These are phyloP conservation scores for Trichoderma atroviride DNA, from an alignment of 2,329 filamentous ascomycete species.

Conservation along the genomic window DNA sequence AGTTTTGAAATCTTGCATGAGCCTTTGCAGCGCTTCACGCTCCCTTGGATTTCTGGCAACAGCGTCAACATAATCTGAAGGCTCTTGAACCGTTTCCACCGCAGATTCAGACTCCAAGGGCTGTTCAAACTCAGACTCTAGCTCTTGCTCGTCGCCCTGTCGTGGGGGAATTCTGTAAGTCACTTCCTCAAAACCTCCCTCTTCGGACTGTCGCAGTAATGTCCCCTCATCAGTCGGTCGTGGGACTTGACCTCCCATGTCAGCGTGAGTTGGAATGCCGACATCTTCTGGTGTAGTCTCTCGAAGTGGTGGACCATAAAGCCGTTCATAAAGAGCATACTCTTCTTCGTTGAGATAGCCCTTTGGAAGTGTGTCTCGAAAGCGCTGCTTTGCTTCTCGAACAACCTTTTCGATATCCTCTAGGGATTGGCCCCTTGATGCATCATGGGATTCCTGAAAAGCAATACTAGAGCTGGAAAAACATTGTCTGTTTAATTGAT, in stretches of 20 bases:
- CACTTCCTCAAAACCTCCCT: conserved; percentile 65
- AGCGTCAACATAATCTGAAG: conserved; percentile 48
- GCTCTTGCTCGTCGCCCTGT: conserved; percentile 15
- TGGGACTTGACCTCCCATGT: conserved; percentile 37
- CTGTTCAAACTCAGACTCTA: not conserved
- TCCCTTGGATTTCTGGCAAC: conserved; percentile 58
- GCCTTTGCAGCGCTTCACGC: conserved; percentile 56
- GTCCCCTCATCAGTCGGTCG: conserved; percentile 42
- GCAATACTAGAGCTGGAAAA: conserved; percentile 38
- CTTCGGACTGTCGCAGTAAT: conserved; percentile 57
- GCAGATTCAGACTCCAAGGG: conserved; percentile 29
- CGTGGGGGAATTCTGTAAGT: conserved; percentile 45
- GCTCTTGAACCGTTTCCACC: conserved; percentile 35
- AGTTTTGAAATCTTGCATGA: conserved; percentile 60
- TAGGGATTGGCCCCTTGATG: not conserved
- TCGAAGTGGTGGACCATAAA: conserved; percentile 77
- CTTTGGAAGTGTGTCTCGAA: conserved; percentile 75
- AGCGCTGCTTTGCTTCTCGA: conserved; percentile 71
- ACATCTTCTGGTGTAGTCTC: conserved; percentile 63
- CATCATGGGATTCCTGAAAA: conserved; percentile 29
- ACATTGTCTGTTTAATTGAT: conserved; percentile 32
- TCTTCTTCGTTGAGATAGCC: conserved; percentile 71
- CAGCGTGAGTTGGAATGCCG: conserved; percentile 48
- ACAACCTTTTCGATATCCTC: conserved; percentile 64
- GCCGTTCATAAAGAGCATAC: conserved; percentile 72